Conservation (phyloP, 2,329 filamentous ascomycete species). For the Sordariomycetes sp. region DNA sequence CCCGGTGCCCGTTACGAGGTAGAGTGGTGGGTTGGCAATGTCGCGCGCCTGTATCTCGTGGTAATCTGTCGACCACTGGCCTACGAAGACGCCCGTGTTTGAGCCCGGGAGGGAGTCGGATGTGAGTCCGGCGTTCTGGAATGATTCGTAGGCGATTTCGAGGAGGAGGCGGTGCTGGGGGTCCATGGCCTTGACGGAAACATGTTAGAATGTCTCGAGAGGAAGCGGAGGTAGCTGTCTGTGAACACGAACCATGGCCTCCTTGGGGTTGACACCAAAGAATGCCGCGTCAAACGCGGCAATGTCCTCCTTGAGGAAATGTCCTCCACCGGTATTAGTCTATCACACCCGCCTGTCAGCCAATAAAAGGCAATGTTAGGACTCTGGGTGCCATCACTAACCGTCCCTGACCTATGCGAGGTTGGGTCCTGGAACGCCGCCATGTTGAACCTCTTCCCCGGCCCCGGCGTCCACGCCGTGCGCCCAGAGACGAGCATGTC, state of each 20-base stretch:
- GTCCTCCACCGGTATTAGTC: conserved; percentile 8
- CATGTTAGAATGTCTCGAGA: background rate
- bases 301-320: conserved; percentile 14
- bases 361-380: background rate
- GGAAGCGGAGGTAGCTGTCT: background rate
- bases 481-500: conserved; percentile 2
- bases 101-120: conserved; percentile 12
- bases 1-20: conserved; percentile 12
- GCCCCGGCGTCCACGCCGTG: background rate
- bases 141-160: conserved; percentile 13
- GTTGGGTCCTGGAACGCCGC: background rate
- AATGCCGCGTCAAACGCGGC: conserved; percentile 12
- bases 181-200: conserved; percentile 9
- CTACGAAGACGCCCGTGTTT: conserved; percentile 15
- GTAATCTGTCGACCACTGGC: conserved; percentile 12
- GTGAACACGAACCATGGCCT: conserved; percentile 8
- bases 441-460: background rate
- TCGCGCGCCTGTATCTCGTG: conserved; percentile 11
- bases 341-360: background rate
- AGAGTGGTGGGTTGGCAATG: conserved; percentile 17
- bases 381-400: background rate
- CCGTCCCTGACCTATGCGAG: background rate
- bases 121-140: conserved; percentile 17
- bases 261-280: conserved; percentile 9
- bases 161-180: conserved; percentile 14